Base-by-base conservation (phyloP, 1,284 basidiomycete species). In the Kwoniella shivajii region DNA sequence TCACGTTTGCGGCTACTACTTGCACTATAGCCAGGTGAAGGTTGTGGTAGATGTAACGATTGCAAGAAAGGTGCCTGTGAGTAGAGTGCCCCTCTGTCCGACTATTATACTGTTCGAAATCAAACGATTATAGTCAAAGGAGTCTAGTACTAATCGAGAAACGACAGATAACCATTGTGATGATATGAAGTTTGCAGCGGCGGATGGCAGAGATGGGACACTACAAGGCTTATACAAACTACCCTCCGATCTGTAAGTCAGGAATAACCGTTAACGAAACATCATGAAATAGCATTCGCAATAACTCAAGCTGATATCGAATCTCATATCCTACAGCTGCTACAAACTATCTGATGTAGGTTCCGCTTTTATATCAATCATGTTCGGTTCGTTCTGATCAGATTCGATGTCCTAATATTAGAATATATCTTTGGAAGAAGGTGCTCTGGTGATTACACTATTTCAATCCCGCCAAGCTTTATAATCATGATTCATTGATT, bases 161-260 rank as follows among this genome's bases (percentile, higher is more conserved):
- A 38, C 16, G 18, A 16, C 4, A 53, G 53, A 55, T 42, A 46
- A 45, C 16, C 53, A 55, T 26, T 55, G 53, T 24, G 30, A 36
- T 18, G 14, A 48, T 27, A 55, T 55, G 53, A 55, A 47, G 27
- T 55, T 55, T 29, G 53, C 53, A 22, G 44, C 53, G 29, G 45
- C 53, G 26, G 41, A 39, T 26, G 31, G 29, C 9, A 36, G 30
- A 18, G 36, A 55, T 34, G 53, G 53, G 18, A 55, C 45, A 7
- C 26, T 55, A 41, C 45, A 47, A 24, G 45, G 45, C 6, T 27
- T 37, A 11, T 55, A 48, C 34, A 36, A 47, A 22, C 44, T 55
- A 29, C 53, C 53, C 14, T 44, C 45, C 2, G 53, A 55, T 33
- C 24, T 55, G 41, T 50, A 26, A 27, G 48, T 20, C 14, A 13